Evolutionary conservation across 2,329 filamentous ascomycete species (phyloP), one percentile per base, ranked within the genome.

Genomic region (Raffaelea albimanens): DNA sequence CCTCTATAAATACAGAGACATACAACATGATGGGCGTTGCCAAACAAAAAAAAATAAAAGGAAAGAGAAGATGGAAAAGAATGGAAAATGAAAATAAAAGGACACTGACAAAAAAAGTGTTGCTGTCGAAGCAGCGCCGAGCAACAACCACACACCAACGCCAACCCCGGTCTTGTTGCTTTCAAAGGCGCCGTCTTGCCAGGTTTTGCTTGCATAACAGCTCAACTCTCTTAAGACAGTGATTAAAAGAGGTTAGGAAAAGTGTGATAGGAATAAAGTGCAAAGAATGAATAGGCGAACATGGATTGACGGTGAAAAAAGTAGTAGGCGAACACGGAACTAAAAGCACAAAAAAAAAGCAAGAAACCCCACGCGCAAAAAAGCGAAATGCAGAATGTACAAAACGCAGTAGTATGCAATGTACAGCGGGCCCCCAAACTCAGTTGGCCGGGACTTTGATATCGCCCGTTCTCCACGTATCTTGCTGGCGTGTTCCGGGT

Each of bases 401-500:
- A 36, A 33, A 39, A 29, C 14, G 38, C 10, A 7, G 14, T 33
- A n/a, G 25, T 14, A 20, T 19, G 14, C 16, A 16, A 31, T n/a
- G 22, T 5, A 10, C 22, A 14, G 14, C 19, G 18, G 21, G 25
- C 23, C 16, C 7, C 40, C 31, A 52, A 23, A 38, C 21, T 40
- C 19, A 45, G 31, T 10, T 40, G 18, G 43, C 50, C 13, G 57
- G 56, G 8, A 58, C 57, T 19, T 54, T 47, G 16, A 61, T 59
- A 48, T 71, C 68, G 11, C 67, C 62, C 4, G 58, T 50, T 18
- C 66, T 63, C 90, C 89, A 95, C 2, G 87, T 95, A 45, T 88
- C 85, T 62, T 95, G 86, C 62, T 91, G 85, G 60, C 80, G 89
- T 2, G 87, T 95, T 8, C 88, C 87, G 0, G 84, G 83, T 18